Evolutionary conservation across 78 protist species (phyloP).

Genomic region (Dictyostelium discoideum): dicty_2.7 NC_007088.5:5238501-5239000

Average conservation of each 20-base stretch:
- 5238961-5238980: too few species aligned
- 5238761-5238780: background rate
- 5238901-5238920: too few species aligned
- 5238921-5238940: too few species aligned
- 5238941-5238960: too few species aligned
- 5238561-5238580: constrained; percentile 51
- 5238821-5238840: background rate
- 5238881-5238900: too few species aligned
- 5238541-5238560: background rate
- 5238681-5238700: constrained; percentile 62
- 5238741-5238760: background rate
- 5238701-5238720: background rate
- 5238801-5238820: background rate
- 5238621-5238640: constrained; percentile 74
- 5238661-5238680: background rate
- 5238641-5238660: constrained; percentile 35
- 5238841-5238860: too few species aligned
- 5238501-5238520: too few species aligned
- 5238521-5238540: too few species aligned
- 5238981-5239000: too few species aligned
- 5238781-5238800: background rate
- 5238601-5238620: constrained; percentile 85
- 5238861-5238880: too few species aligned
- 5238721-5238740: background rate
- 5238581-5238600: constrained; percentile 48